Evolutionary conservation across 306 rosid species (phyloP), one percentile per base, ranked within the genome.

Genomic region (Rosa lucieae): DNA sequence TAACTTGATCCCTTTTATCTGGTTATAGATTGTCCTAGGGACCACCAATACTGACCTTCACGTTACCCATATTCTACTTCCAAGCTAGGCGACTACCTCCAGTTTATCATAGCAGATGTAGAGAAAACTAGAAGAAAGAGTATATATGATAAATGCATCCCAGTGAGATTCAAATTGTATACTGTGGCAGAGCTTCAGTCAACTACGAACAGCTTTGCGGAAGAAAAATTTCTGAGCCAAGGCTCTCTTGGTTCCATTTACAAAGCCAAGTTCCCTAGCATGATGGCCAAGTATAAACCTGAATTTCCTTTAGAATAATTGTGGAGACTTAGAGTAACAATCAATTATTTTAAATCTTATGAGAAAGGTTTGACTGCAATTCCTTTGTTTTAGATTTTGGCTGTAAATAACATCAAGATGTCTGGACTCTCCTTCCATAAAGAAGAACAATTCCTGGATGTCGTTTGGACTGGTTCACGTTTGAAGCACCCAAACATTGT

Each of bases 231-330:
- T 84, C 83, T 96, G 10, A 98, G 98, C 18, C 93, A 90, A 72
- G 99, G 98, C 29, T 89, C 96, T 74, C 94, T 96, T 66, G 99
- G 99, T 76, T 84, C 94, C 12, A 93, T 93, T 82, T 95, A 89
- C 85, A 95, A 85, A 83, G 98, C 97, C 37, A 87, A 88, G 82
- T 89, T 93, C 84, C 32, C 32, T 29, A 29, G 32, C 91, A 94
- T 49, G 88, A 91, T 82, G 96, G 90, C 74, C 91, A 88, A 80
- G 99, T 93, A 89, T 56, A 71, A 69, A 74, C 52, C 81, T 67
- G 52, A 79, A 69, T 29, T 15, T 9, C 32, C 53, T 69, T 69
- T 56, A 9, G 32, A 62, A 29, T 35, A 11, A 37, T 55, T 67
- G 6, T 68, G 49, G 21, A 51, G 17, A 72, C 71, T 77, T 39